These are phyloP conservation scores for Scytalidium sp. DNA, from an alignment of 2,329 filamentous ascomycete species.

Conservation along the genomic window DNA sequence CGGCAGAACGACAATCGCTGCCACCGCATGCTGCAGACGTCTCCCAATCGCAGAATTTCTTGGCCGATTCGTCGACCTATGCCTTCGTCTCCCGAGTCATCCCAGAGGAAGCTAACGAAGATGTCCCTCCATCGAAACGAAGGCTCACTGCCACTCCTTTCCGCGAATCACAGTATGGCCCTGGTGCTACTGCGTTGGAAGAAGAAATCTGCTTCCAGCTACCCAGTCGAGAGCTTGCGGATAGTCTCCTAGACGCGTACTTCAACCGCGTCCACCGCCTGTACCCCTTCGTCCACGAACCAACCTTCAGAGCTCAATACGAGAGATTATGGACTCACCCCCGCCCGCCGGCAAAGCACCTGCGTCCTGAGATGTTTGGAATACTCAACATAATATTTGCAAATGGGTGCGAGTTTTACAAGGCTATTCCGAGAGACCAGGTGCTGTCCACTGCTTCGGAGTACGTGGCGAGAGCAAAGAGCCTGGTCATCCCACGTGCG, in stretches of 20 bases:
- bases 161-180: background rate
- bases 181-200: background rate
- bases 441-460: slow-evolving; percentile 14
- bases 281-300: slow-evolving; percentile 44
- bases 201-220: slow-evolving; percentile 40
- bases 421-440: slow-evolving; percentile 1
- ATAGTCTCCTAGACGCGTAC: slow-evolving; percentile 61
- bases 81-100: background rate
- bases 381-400: slow-evolving; percentile 30
- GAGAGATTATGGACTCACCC: background rate
- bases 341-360: background rate
- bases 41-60: background rate
- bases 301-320: slow-evolving; percentile 35
- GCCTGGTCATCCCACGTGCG: slow-evolving; percentile 22
- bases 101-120: background rate
- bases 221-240: slow-evolving; percentile 66
- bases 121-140: background rate
- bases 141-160: background rate
- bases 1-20: background rate
- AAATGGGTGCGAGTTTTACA: slow-evolving; percentile 24
- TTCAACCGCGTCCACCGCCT: slow-evolving; percentile 40
- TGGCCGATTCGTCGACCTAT: background rate
- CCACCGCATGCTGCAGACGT: background rate
- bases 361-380: slow-evolving; percentile 8
- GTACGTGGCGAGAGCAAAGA: slow-evolving; percentile 26